Evolutionary conservation across 345 rosid species (phyloP), one percentile per base, ranked within the genome.

Genomic region (Draba incana): DNA sequence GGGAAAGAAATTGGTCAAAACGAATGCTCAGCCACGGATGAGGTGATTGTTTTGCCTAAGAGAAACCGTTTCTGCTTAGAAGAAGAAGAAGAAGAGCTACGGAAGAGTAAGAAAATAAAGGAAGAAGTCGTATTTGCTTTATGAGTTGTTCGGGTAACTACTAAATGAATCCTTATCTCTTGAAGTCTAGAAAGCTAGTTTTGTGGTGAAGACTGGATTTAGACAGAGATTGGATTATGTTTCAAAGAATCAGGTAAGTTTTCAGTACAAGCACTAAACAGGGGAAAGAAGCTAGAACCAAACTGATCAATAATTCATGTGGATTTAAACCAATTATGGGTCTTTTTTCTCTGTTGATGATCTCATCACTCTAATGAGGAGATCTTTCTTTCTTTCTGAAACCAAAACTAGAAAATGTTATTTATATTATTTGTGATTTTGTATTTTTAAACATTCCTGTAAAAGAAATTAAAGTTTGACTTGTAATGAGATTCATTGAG

Each of bases 81-180:
- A 74, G 73, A 61, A 6, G 20, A 61, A 6, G 20, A 20, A 20
- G 68, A 59, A 66, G 68, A 67, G 51, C 14, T 51, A 52, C 1
- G 15, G 3, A 67, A 74, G 5, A 57, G 51, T 57, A 74, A 67
- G 61, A 74, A 23, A 20, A 37, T 27, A 28, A 74, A 74, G 46
- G 58, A 39, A 53, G 73, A 67, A 14, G 11, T 45, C 35, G 15
- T 46, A 1, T 52, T 10, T 42, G 9, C n/a, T 42, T 44, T 20
- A 30, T 14, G 60, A 72, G 8, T 65, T 35, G 71, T 57, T 42
- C 42, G 3, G 31, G 31, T 28, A 31, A 5, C 35, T 6, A 35
- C 20, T 20, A 35, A 67, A n/a, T n/a, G n/a, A n/a, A 74, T 55
- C 13, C 66, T 57, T 8, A 33, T 49, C 55, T 6, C 52, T 72